Conservation (phyloP, 2,329 filamentous ascomycete species). For the Colletotrichum sp. region DNA sequence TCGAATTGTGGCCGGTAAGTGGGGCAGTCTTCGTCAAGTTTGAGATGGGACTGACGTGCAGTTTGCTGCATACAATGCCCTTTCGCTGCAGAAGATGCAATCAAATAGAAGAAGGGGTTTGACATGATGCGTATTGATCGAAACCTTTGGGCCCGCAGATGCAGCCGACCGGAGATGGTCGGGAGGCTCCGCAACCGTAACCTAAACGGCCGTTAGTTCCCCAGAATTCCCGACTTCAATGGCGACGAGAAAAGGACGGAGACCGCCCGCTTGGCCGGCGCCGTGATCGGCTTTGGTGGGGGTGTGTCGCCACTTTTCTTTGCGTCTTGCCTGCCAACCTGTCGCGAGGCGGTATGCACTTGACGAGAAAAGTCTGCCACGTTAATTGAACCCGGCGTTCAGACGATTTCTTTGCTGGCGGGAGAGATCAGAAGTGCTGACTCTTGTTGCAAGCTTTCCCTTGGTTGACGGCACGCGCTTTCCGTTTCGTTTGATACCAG, state of each 20-base stretch:
- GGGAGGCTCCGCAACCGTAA: not conserved
- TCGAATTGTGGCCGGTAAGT: not conserved
- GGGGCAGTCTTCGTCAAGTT: not conserved
- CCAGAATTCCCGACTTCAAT: not conserved
- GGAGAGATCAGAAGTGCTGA: not conserved
- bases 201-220: not conserved
- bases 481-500: not conserved
- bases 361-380: not conserved
- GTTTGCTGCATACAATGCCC: not conserved
- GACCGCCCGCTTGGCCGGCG: not conserved
- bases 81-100: not conserved
- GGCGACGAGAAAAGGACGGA: not conserved
- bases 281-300: conserved; percentile 4
- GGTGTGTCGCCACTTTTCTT: not conserved
- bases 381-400: not conserved
- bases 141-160: not conserved
- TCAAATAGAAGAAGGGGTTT: not conserved
- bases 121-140: not conserved
- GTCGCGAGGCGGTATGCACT: not conserved
- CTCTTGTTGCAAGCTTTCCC: not conserved
- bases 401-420: not conserved
- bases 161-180: not conserved
- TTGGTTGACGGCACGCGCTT: not conserved
- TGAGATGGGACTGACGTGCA: not conserved
- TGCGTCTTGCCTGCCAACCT: not conserved